Evolutionary conservation across 2,329 filamentous ascomycete species (phyloP), one percentile per base, ranked within the genome.

Genomic region (Intubia oerlemansii): DNA sequence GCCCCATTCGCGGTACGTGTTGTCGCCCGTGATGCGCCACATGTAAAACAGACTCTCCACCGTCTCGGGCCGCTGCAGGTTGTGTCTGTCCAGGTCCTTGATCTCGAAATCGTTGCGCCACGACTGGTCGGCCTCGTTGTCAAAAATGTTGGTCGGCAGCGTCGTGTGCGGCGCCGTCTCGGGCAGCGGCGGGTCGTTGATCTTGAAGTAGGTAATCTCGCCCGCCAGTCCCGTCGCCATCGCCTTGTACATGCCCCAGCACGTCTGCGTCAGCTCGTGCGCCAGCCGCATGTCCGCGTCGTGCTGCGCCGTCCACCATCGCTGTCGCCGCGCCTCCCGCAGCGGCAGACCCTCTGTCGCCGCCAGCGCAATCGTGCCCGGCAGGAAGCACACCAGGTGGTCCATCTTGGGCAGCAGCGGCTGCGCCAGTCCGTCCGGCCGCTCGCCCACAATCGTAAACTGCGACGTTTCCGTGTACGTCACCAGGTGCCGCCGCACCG

Each of bases 31-130:
- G 48, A 98, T 91, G 36, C 88, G 74, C 77, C 85, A 98, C 82
- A 98, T 91, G 55, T 95, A 92, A 44, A 98, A 84, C 35, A 98
- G 56, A 34, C 73, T 84, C 54, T 98, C 88, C n/a, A 93, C 73
- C 0, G 88, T 93, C 56, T 98, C 88, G 0, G 88, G 88, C 18
- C 88, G 68, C 51, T 95, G 88, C 19, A 98, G 60, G 45, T 98
- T 98, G 53, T 95, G 88, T 29, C 63, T 56, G 47, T 98, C 88
- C n/a, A 68, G 62, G n/a, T 55, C 41, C 45, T 90, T 79, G 44
- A 98, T 72, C 11, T 67, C 53, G 42, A 76, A 85, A 45, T 95
- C 88, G 32, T 71, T 52, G 35, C 69, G 69, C 77, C 82, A 91
- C 29, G 56, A 46, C 1, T 68, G 69, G 15, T 68, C 53, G 0